Evolutionary conservation across 345 rosid genomes (phyloP).

Genomic region (Draba incana): DNA sequence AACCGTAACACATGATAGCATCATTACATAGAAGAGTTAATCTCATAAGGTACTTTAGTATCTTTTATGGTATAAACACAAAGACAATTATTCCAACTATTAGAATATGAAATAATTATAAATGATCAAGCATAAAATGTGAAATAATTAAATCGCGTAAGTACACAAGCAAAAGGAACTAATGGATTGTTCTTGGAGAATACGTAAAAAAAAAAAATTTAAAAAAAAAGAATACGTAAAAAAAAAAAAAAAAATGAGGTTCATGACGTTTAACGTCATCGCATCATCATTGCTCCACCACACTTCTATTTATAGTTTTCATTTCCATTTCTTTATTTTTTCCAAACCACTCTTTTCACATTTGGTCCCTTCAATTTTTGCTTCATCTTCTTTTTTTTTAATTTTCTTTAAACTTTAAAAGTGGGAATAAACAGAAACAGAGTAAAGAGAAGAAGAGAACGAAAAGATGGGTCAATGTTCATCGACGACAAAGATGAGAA

Average conservation of each 20-base stretch:
- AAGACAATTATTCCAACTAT: conserved; percentile 16
- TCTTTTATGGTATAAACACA: conserved; percentile 10
- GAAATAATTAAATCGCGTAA: conserved; percentile 15
- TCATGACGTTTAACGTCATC: conserved; percentile 39
- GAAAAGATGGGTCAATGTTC: conserved; percentile 41
- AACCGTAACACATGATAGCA: not conserved
- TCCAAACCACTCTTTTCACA: conserved; percentile 32
- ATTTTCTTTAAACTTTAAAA: not conserved
- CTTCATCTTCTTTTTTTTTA: conserved; percentile 24
- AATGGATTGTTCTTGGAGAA: conserved; percentile 18
- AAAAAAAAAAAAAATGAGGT: not conserved
- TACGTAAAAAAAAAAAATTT: conserved; percentile 23
- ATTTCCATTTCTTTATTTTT: not conserved
- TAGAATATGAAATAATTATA: too few relatives aligned
- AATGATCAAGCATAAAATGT: conserved; percentile 6
- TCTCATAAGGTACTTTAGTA: not conserved
- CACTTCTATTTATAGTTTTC: conserved; percentile 36
- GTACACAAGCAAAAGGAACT: conserved; percentile 27
- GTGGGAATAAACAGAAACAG: conserved; percentile 4
- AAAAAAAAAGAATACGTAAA: conserved; percentile 27
- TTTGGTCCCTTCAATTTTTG: conserved; percentile 26
- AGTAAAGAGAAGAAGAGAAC: conserved; percentile 4
- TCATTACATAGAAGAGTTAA: not conserved
- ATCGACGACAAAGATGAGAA: conserved; percentile 31
- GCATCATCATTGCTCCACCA: conserved; percentile 46